phyloP scores from a whole-genome alignment of 768 basidiomycete genomes.

The Termitomyces sp. region DNA sequence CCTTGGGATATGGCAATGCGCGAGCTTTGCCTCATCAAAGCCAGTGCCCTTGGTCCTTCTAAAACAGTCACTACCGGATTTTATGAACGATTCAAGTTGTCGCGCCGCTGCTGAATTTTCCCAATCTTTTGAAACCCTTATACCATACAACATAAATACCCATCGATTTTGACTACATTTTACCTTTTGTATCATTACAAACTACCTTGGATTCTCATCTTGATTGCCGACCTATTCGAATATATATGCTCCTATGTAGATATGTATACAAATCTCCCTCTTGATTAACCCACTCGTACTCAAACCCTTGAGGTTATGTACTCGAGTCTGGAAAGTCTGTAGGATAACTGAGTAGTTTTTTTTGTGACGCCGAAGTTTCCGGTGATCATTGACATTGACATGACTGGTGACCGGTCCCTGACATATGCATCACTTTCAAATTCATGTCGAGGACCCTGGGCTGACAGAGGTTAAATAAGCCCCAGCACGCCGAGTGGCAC shows the following conservation, averaged over 20 bases:
- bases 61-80: slow-evolving; percentile 42
- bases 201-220: background rate
- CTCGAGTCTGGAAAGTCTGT: background rate
- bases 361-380: background rate
- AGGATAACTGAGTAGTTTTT: background rate
- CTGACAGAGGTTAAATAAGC: background rate
- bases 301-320: background rate
- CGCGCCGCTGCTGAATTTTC: slow-evolving; percentile 16
- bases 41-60: slow-evolving; percentile 34
- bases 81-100: slow-evolving; percentile 38
- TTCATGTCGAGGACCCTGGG: background rate
- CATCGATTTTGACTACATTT: background rate
- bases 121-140: background rate
- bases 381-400: background rate
- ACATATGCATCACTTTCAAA: background rate
- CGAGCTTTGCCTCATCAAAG: slow-evolving; percentile 50
- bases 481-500: background rate
- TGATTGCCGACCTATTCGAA: background rate
- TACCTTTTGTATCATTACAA: background rate
- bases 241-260: background rate
- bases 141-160: background rate
- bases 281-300: background rate
- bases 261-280: no score
- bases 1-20: slow-evolving; percentile 53
- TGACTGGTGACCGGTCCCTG: no score